Evolutionary conservation across 495 filamentous ascomycete species (phyloP).

Genomic region (Penicillium pulvis): DNA sequence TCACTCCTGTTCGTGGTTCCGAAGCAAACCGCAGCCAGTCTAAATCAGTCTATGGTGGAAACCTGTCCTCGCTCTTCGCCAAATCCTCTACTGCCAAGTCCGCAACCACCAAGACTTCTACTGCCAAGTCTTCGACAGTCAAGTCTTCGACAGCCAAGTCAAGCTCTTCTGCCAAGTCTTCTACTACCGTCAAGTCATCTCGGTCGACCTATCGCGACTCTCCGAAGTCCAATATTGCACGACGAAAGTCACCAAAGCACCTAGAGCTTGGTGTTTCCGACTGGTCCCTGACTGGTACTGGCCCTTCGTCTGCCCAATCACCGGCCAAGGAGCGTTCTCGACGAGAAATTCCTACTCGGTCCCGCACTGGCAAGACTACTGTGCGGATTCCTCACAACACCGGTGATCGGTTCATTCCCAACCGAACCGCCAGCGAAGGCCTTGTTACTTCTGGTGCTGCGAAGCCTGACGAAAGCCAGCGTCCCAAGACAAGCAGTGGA

Average conservation of each 20-base stretch:
- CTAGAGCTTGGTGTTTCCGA: conserved; percentile 94
- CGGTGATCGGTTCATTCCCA: conserved; percentile 97
- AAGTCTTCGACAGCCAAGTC: neutral
- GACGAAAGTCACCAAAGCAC: conserved; percentile 66
- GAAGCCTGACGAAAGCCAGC: conserved; percentile 73
- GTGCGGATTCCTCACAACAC: conserved; percentile 71
- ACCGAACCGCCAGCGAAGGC: conserved; percentile 84
- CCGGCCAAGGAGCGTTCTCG: conserved; percentile 66
- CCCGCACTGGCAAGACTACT: conserved; percentile 68
- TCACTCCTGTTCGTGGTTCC: conserved; percentile 71
- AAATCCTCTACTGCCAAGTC: conserved; percentile 52
- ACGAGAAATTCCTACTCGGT: conserved; percentile 60
- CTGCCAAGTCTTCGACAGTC: conserved; percentile 25
- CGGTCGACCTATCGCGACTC: conserved; percentile 62
- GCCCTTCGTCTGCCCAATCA: conserved; percentile 65
- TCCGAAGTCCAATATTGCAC: conserved; percentile 93
- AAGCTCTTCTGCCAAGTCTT: conserved; percentile 8
- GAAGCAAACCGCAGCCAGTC: conserved; percentile 54
- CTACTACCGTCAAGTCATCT: conserved; percentile 7
- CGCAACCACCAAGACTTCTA: conserved; percentile 25
- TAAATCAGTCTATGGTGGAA: conserved; percentile 73
- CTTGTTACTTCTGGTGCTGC: conserved; percentile 77
- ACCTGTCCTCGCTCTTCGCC: conserved; percentile 73
- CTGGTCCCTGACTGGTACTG: conserved; percentile 84
- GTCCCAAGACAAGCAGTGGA: conserved; percentile 66